Conservation (phyloP, 441 rosid species). For the Melastoma candidum region DNA sequence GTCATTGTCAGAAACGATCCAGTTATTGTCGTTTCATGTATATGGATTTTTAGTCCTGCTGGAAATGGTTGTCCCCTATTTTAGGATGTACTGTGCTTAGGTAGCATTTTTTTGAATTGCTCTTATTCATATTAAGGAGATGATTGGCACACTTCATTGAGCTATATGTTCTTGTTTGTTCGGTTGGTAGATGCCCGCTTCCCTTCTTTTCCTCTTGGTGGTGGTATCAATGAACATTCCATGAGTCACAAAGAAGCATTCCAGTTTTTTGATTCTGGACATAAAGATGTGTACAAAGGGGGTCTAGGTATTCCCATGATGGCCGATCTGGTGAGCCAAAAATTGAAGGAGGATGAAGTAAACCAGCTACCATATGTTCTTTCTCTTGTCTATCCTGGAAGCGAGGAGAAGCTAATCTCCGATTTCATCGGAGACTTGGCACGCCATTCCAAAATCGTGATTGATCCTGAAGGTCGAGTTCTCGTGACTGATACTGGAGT, state of each 20-base stretch:
- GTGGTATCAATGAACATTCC: constrained; percentile 47
- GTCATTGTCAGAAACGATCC: no score
- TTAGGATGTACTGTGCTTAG: no score
- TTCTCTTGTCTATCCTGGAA: constrained; percentile 40
- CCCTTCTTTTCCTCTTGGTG: constrained; percentile 35
- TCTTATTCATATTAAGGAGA: no score
- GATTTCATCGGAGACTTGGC: constrained; percentile 60
- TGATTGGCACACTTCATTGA: no score
- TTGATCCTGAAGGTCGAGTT: constrained; percentile 51
- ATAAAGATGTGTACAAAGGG: constrained; percentile 36
- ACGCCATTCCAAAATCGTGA: constrained; percentile 37
- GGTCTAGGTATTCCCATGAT: constrained; percentile 39
- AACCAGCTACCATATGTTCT: constrained; percentile 27
- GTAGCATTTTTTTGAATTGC: no score
- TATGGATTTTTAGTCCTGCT: no score
- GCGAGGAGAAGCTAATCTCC: constrained; percentile 33
- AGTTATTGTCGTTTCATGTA: no score
- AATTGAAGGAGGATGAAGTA: constrained; percentile 26
- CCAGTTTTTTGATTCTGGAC: constrained; percentile 41
- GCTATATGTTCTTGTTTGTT: no score
- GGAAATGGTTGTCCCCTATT: no score
- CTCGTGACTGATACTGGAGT: constrained; percentile 33
- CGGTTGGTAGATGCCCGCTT: constrained; percentile 28
- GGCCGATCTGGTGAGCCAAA: constrained; percentile 41
- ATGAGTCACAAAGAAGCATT: constrained; percentile 41